Conservation (phyloP, 768 basidiomycete genomes). For the Sarcomyxa edulis region DNA sequence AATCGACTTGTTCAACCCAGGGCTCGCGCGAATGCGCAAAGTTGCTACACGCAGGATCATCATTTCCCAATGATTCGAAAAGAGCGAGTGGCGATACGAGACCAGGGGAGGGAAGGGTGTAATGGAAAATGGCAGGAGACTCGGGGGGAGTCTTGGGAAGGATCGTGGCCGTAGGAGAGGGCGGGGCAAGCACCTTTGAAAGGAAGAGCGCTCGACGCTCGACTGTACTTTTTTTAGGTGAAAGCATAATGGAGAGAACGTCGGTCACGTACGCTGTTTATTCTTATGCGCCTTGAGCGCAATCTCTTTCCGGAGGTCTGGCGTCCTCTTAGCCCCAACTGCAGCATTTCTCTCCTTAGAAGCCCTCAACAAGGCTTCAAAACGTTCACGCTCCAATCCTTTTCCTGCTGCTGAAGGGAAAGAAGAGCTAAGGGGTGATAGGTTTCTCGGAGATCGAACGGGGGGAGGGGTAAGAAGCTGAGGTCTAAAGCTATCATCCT, state of each 20-base stretch:
- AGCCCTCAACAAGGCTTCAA: constrained; percentile 58
- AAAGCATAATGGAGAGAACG: neutral
- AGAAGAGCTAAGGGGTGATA: constrained; percentile 45
- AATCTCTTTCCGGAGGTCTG: constrained; percentile 69
- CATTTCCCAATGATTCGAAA: constrained; percentile 41
- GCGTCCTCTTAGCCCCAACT: constrained; percentile 38
- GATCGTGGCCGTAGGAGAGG: constrained; percentile 51
- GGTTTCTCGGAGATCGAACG: constrained; percentile 35
- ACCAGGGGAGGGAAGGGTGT: constrained; percentile 63
- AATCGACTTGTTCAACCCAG: constrained; percentile 69
- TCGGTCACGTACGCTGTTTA: constrained; percentile 57
- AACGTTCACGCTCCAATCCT: constrained; percentile 59
- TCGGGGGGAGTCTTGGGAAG: constrained; percentile 65
- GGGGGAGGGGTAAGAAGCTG: constrained; percentile 54
- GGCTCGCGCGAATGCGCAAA: constrained; percentile 26
- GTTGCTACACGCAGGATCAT: constrained; percentile 22
- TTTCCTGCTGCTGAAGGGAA: constrained; percentile 29
- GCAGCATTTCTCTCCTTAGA: constrained; percentile 51
- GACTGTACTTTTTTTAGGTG: constrained; percentile 28
- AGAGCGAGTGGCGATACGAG: constrained; percentile 57
- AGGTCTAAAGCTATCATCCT: constrained; percentile 53
- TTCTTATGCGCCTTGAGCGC: constrained; percentile 66
- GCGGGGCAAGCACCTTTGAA: constrained; percentile 65
- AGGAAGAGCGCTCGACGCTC: constrained; percentile 74
- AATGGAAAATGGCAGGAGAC: constrained; percentile 66